Evolutionary conservation across 495 filamentous ascomycete genomes (phyloP), one percentile per base, ranked within the genome.

Genomic region (Penicillium cinerascens): DNA sequence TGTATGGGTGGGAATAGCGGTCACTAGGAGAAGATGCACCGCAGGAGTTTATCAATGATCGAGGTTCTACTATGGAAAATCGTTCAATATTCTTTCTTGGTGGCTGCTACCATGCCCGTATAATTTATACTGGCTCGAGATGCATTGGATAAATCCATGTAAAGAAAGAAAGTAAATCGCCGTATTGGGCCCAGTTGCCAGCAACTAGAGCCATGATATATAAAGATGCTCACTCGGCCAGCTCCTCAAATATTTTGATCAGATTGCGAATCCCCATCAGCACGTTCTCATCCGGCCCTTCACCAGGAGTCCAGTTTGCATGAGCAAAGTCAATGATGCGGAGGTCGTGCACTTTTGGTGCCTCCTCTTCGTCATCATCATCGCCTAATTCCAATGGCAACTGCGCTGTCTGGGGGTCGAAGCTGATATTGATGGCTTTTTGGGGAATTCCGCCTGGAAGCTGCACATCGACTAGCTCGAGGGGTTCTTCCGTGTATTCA

Each of bases 301-400:
- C 68, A 6, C 91, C 91, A 2, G 91, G 90, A 3, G 82, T 85
- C 88, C 89, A 98, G 23, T 74, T 70, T 17, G 93, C 92, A 72
- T 98, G 93, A 18, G 93, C 93, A 75, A 98, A 98, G 69, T 98
- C 93, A 55, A 98, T 97, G 58, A 98, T 71, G 64, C 95, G 93
- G 49, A 96, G 77, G 29, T 81, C 80, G 64, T 88, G 89, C 18
- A 95, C 84, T 59, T 84, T 84, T 0, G 89, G 89, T 17, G 80
- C 65, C n/a, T 76, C 74, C 4, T 82, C 76, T 42, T 87, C 86
- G 0, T 87, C 87, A 1, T 86, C 85, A 0, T 86, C 84, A 0
- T 86, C 83, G 2, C 80, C 82, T 1, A 81, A 75, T 1, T 61
- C 63, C 15, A 20, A 17, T 11, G 61, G 63, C 16, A 72, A 36